Evolutionary conservation across 352 stramenopile species (phyloP).

Genomic region (Globisporangium spiculum): DNA sequence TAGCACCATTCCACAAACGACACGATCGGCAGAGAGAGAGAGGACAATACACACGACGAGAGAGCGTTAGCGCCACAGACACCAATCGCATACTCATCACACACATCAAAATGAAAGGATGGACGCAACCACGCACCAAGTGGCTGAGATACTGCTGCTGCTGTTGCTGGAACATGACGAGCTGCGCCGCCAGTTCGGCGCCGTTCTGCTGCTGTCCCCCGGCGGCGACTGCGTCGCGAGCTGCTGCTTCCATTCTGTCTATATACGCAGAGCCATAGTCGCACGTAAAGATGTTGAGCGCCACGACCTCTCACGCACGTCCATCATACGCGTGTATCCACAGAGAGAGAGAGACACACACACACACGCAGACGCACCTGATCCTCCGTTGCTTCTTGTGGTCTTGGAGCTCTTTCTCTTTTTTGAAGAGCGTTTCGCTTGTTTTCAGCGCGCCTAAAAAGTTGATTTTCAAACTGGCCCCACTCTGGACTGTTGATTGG

Average conservation of each 20-base stretch:
- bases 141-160: slow-evolving; percentile 60
- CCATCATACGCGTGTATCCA: neutral
- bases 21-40: neutral
- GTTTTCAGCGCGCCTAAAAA: neutral
- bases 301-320: neutral
- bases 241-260: slow-evolving; percentile 2
- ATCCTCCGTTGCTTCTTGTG: neutral
- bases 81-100: neutral
- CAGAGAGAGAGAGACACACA: neutral
- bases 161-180: slow-evolving; percentile 59
- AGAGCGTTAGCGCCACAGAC: neutral
- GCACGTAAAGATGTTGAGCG: neutral
- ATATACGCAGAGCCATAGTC: slow-evolving; percentile 1
- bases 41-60: neutral
- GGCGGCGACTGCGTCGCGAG: slow-evolving; percentile 16
- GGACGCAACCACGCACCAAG: slow-evolving; percentile 23
- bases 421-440: neutral
- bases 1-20: neutral
- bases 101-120: neutral
- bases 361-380: neutral
- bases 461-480: neutral
- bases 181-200: slow-evolving; percentile 41
- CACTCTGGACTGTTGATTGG: no score
- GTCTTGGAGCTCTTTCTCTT: neutral
- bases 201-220: slow-evolving; percentile 20